Percentiles rank a stretch among this genome's conserved stretches.
phyloP scores from a whole-genome alignment of 1,139 yeast genomes.

The Lipomyces yarrowii region DNA sequence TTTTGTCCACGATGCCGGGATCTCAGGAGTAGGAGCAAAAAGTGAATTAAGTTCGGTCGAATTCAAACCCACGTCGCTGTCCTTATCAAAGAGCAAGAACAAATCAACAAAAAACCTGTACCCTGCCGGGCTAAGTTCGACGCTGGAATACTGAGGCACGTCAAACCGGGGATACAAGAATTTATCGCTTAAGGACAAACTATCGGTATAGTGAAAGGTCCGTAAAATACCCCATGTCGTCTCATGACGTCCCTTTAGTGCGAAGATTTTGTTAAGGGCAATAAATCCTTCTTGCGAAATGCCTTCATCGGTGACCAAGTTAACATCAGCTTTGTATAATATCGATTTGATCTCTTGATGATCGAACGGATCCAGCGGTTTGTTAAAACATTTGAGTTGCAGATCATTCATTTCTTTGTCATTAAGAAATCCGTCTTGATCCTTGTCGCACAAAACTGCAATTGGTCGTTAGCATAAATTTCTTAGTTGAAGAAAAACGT shows the following conservation, averaged over 20 bases:
- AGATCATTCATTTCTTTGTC: conserved; percentile 68
- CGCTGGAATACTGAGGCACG: conserved; percentile 75
- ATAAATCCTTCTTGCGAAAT: conserved; percentile 77
- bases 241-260: conserved; percentile 91
- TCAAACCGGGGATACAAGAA: conserved; percentile 76
- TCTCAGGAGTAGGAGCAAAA: conserved; percentile 89
- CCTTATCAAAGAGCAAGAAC: conserved; percentile 83
- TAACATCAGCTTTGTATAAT: conserved; percentile 27
- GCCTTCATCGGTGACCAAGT: conserved; percentile 47
- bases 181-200: conserved; percentile 77
- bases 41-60: conserved; percentile 66
- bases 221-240: conserved; percentile 94
- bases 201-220: conserved; percentile 87
- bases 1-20: conserved; percentile 84
- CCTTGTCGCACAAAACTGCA: conserved; percentile 71
- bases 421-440: conserved; percentile 81
- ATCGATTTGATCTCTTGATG: conserved; percentile 53
- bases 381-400: conserved; percentile 75
- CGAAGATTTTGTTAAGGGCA: conserved; percentile 73
- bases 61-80: conserved; percentile 92
- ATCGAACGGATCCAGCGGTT: conserved; percentile 56
- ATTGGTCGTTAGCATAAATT: neutral
- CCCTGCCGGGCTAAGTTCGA: conserved; percentile 91
- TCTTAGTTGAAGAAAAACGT: neutral
- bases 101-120: conserved; percentile 88